Base-by-base conservation (phyloP, 192 early-diverging fungal species). In the Allomyces arbusculus region DNA sequence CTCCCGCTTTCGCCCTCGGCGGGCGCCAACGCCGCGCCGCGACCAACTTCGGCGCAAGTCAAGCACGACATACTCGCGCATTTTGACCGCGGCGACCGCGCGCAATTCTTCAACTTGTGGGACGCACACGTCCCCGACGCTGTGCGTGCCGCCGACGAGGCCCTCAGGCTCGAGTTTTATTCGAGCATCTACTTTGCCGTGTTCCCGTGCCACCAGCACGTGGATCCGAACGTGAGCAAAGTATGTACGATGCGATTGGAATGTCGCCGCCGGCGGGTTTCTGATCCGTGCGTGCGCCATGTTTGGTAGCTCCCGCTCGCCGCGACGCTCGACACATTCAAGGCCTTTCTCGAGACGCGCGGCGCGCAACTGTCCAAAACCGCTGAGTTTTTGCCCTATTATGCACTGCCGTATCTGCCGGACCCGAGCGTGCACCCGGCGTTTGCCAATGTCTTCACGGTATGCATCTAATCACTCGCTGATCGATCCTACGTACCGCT, bases 351-450 rank as follows among this genome's bases (percentile, higher is more conserved):
- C 16, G 78, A 78, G 63, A 78, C 72, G 24, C 43, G 78, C 23
- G 80, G 80, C 1, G 64, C 74, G 1, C 76, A 82, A 20, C 65
- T 77, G 1, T 73, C 70, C 65, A 71, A 74, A 64, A 74, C 74
- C 22, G 65, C 80, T 12, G 72, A 82, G 65, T 77, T 80, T 44
- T 67, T 82, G 28, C 65, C 69, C 8, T 82, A 71, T 63, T 82
- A 82, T 64, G 80, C 80, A 0, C 70, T 82, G 50, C 80, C 80
- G 4, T 82, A 82, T 64, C 68, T 82, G 10, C 78, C 78, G n/a
- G 75, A 80, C 61, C 78, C 80, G 10, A 69, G 64, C 23, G 43
- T n/a, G 11, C 80, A 82, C 61, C 80, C 78, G 24, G 70, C 74
- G 6, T 82, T 82, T 43, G 55, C 62, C 19, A 76, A 78, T 14